Conservation (phyloP, 2,329 filamentous ascomycete species). For the Arthrobotrys entomopaga region DNA sequence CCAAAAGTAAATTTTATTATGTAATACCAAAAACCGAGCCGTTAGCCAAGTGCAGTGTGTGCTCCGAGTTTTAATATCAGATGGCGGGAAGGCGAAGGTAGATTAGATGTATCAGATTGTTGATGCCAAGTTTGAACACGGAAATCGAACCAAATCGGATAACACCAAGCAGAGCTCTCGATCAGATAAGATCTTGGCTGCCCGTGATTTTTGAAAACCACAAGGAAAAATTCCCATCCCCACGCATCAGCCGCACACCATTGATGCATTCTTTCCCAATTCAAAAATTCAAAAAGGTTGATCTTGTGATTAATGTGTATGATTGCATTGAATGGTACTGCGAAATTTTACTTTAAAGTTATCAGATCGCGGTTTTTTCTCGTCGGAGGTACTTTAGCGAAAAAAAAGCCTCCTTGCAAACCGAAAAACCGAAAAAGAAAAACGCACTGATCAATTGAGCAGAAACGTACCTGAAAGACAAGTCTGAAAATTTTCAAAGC, state of each 20-base stretch:
- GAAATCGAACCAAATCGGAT: background rate
- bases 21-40: background rate
- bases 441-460: no score
- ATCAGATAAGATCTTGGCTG: conserved; percentile 5
- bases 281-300: background rate
- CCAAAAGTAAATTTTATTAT: background rate
- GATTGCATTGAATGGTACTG: background rate
- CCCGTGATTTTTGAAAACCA: background rate
- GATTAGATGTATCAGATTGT: conserved; percentile 54
- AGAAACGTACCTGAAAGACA: no score
- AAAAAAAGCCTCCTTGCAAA: conserved; percentile 25
- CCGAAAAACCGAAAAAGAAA: no score
- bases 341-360: conserved; percentile 21
- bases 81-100: no score
- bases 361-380: conserved; percentile 30
- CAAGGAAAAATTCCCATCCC: background rate
- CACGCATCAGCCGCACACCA: conserved; percentile 21
- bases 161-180: conserved; percentile 3
- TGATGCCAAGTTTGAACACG: conserved; percentile 1
- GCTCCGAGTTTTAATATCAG: background rate
- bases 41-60: background rate
- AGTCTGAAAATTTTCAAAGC: background rate
- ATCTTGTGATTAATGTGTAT: conserved; percentile 10
- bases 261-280: background rate
- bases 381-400: conserved; percentile 18